These are phyloP conservation scores for Acanthamoeba castellanii DNA, from an alignment of 208 protist genomes.

Conservation along the genomic window DNA sequence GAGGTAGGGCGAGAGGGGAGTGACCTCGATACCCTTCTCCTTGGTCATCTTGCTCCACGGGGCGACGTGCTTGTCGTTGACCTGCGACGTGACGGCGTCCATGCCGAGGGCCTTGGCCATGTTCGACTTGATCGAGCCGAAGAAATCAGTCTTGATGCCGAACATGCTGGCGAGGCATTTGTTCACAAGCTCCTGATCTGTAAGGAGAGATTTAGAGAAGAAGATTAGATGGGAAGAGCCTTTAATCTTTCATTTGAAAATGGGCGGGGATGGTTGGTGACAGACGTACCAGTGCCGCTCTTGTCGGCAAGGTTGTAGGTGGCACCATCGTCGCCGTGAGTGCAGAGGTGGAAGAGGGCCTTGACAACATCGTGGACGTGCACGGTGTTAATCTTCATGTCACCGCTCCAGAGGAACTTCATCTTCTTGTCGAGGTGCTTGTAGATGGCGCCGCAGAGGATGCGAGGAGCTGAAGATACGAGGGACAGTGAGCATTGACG, in stretches of 20 bases:
- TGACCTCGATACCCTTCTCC: constrained; percentile 86
- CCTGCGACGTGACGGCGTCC: constrained; percentile 85
- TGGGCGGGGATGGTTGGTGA: not conserved
- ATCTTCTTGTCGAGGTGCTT: constrained; percentile 91
- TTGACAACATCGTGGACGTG: constrained; percentile 93
- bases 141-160: constrained; percentile 91
- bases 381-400: constrained; percentile 94
- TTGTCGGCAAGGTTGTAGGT: constrained; percentile 95
- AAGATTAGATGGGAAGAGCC: not conserved
- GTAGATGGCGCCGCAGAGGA: constrained; percentile 93
- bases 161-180: constrained; percentile 91
- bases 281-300: constrained; percentile 87
- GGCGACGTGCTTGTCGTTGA: constrained; percentile 94
- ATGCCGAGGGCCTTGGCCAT: constrained; percentile 87
- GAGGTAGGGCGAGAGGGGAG: constrained; percentile 93
- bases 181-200: constrained; percentile 90
- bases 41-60: constrained; percentile 93
- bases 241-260: not conserved
- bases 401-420: constrained; percentile 93
- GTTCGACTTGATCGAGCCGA: constrained; percentile 88
- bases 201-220: not conserved
- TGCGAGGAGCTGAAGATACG: constrained; percentile 87
- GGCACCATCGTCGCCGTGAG: constrained; percentile 80
- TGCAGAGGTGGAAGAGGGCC: constrained; percentile 90
- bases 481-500: not conserved